Conservation (phyloP, 164 flowering plant genomes). For the Magnolia sinica region DNA sequence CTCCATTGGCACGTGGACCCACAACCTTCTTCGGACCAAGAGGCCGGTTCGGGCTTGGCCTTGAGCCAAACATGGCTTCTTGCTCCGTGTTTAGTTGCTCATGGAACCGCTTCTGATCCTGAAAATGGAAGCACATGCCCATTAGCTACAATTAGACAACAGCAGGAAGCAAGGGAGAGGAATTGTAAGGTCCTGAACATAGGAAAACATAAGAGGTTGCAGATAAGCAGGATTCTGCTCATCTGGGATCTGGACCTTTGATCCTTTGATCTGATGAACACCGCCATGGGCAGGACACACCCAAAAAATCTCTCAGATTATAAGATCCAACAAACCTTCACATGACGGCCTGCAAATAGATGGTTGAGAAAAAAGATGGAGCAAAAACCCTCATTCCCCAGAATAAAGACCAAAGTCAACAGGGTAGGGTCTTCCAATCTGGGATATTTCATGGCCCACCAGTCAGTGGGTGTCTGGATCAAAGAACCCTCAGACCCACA, state of each 20-base stretch:
- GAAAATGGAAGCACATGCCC: conserved; percentile 5
- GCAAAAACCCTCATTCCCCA: not conserved
- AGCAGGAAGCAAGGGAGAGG: not conserved
- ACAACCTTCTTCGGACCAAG: conserved; percentile 64
- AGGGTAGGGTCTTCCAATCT: not conserved
- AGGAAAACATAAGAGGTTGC: not conserved
- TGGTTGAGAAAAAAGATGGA: not conserved
- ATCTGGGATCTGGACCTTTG: not conserved
- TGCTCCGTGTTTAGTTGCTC: conserved; percentile 82
- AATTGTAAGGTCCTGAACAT: not conserved
- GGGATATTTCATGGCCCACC: not conserved
- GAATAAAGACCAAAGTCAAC: no score
- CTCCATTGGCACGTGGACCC: conserved; percentile 78
- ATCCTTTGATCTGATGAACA: not conserved
- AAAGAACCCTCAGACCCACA: no score
- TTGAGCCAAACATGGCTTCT: conserved; percentile 68
- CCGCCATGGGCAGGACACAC: not conserved
- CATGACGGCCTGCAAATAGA: not conserved
- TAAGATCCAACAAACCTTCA: not conserved
- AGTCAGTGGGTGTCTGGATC: not conserved
- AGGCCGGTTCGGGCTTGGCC: conserved; percentile 76
- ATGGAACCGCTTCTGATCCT: conserved; percentile 85
- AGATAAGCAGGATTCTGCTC: not conserved
- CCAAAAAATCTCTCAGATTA: not conserved
- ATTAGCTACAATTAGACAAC: not conserved